Evolutionary conservation across 2,329 filamentous ascomycete species (phyloP).

Genomic region (Colletotrichum orbiculare): DNA sequence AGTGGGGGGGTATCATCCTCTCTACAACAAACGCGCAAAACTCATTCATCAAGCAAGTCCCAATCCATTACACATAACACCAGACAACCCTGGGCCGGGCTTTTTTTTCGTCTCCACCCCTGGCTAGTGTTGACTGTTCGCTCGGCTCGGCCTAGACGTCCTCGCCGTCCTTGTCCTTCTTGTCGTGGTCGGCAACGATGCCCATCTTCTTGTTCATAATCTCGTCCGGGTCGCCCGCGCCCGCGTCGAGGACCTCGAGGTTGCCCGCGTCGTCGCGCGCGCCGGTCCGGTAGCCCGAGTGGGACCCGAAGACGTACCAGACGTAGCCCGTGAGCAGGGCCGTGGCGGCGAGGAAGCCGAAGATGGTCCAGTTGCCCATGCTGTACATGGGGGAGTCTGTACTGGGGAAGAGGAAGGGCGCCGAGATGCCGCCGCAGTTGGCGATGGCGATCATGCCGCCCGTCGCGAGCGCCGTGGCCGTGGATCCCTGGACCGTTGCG

Average conservation of each 20-base stretch:
- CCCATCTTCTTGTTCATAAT: constrained; percentile 40
- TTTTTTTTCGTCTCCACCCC: no score
- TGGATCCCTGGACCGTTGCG: constrained; percentile 47
- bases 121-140: no score
- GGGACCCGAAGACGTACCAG: constrained; percentile 46
- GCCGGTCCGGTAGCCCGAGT: constrained; percentile 46
- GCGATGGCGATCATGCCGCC: constrained; percentile 49
- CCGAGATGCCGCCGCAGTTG: constrained; percentile 48
- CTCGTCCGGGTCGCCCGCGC: constrained; percentile 37
- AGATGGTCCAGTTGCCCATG: constrained; percentile 49
- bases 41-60: not conserved
- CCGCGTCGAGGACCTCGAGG: constrained; percentile 40
- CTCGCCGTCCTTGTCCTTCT: constrained; percentile 37
- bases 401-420: constrained; percentile 48
- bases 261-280: constrained; percentile 37
- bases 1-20: constrained; percentile 11
- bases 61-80: constrained; percentile 6
- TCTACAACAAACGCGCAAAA: not conserved
- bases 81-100: not conserved
- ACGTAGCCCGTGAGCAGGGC: constrained; percentile 42
- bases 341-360: constrained; percentile 43
- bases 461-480: constrained; percentile 47
- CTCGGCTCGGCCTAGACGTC: constrained; percentile 26
- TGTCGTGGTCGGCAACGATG: constrained; percentile 36
- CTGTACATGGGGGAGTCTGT: constrained; percentile 45